Evolutionary conservation across 768 basidiomycete genomes (phyloP).

Genomic region (Pleurotus tuoliensis): DNA sequence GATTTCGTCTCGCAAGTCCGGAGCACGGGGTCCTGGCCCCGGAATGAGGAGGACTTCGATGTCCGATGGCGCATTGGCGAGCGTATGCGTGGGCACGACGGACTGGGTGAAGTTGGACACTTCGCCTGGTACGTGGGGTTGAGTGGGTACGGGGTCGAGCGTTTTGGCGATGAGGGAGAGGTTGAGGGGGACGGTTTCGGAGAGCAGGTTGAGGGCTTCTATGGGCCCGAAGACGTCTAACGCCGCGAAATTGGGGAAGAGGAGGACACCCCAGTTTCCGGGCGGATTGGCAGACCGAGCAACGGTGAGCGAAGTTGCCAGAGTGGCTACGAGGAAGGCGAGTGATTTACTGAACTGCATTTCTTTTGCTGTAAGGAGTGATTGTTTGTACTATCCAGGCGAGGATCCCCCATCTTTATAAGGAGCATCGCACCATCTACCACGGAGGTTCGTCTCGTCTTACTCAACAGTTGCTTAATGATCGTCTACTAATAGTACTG

Average conservation of each 20-base stretch:
- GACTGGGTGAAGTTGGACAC: constrained; percentile 26
- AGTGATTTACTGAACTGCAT: too few relatives aligned
- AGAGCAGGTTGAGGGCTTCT: constrained; percentile 25
- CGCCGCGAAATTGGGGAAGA: constrained; percentile 28
- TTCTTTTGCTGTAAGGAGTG: too few relatives aligned
- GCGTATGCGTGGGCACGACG: constrained; percentile 37
- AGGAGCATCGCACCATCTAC: too few relatives aligned
- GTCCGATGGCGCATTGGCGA: constrained; percentile 24
- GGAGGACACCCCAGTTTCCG: constrained; percentile 18
- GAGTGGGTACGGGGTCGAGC: constrained; percentile 25
- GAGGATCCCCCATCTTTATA: too few relatives aligned
- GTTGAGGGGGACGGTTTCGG: constrained; percentile 16
- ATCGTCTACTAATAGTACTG: too few relatives aligned
- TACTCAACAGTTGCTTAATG: too few relatives aligned
- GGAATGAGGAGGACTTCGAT: constrained; percentile 34
- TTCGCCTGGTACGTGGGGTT: constrained; percentile 4
- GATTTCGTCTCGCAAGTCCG: constrained; percentile 21
- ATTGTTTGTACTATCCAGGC: too few relatives aligned
- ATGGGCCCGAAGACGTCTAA: constrained; percentile 30
- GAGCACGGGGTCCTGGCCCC: constrained; percentile 22
- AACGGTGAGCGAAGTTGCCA: not conserved
- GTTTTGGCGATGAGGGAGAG: constrained; percentile 23
- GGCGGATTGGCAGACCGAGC: too few relatives aligned
- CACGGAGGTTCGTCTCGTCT: too few relatives aligned
- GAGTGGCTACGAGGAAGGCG: not conserved